phyloP scores from a whole-genome alignment of 2,329 filamentous ascomycete species.

The Paecilomyces dactylethromorphus region DNA sequence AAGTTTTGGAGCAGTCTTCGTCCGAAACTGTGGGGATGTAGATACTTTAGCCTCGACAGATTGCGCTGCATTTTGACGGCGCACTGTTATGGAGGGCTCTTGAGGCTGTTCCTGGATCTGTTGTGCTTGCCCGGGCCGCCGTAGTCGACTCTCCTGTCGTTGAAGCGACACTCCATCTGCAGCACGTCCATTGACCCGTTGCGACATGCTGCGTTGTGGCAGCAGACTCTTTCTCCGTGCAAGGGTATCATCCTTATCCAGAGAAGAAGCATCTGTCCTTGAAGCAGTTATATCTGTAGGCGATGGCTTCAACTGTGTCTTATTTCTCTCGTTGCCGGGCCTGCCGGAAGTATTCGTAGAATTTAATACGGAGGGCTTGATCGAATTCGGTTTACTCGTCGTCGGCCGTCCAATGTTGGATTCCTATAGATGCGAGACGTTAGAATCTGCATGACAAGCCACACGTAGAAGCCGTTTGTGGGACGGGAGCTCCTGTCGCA shows the following conservation, averaged over 20 bases:
- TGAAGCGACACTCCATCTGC: neutral
- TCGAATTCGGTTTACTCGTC: conserved; percentile 8
- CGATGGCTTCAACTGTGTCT: conserved; percentile 7
- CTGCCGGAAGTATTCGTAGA: conserved; percentile 3
- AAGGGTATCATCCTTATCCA: conserved; percentile 12
- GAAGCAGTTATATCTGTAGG: conserved; percentile 8
- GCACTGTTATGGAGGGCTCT: neutral
- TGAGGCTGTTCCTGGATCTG: neutral
- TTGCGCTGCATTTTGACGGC: neutral
- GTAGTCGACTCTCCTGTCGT: conserved; percentile 2
- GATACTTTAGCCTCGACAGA: neutral
- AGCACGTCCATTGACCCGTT: conserved; percentile 9
- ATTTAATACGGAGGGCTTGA: conserved; percentile 5
- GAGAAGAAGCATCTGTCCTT: conserved; percentile 1
- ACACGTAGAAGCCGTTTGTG: neutral
- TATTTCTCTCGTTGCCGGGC: conserved; percentile 7
- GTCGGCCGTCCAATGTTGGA: conserved; percentile 17
- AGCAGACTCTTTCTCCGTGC: conserved; percentile 24
- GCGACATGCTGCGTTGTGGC: conserved; percentile 19
- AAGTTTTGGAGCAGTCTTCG: neutral
- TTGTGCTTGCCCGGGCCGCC: neutral
- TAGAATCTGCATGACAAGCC: conserved; percentile 10
- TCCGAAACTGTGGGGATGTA: neutral
- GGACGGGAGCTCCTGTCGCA: neutral
- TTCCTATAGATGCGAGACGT: conserved; percentile 12